Evolutionary conservation across 805 yeast species (phyloP), one percentile per base, ranked within the genome.

Genomic region (Pichia gijzeniarum): DNA sequence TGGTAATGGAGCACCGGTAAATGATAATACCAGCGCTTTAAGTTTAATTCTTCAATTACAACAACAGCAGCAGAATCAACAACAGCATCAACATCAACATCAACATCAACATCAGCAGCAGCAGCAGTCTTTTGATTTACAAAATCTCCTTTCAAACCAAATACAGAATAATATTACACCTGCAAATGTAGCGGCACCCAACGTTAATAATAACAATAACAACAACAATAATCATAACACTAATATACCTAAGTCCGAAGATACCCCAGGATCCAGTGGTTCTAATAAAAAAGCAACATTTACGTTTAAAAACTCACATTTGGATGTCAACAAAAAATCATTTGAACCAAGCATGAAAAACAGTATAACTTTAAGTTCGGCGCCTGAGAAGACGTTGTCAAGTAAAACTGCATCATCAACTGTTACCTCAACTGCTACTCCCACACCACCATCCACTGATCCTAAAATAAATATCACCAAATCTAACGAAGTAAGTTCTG

Each of bases 241-340:
- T 13, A 33, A 32, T n/a, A 19, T 31, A 25, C 9, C 28, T 25
- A 25, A 25, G 28, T 25, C 28, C 10, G 28, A 25, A 7, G 28
- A 7, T 14, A 14, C 14, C 14, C 2, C n/a, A 12, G 7, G 4
- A n/a, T 3, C 35, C 3, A 13, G 1, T 30, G 16, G 10, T 19
- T n/a, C 7, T 22, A 21, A 14, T 19, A 32, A 38, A 16, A 36
- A 34, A 25, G 28, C 9, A 16, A 33, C 42, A 10, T 32, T 46
- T 5, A 46, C 48, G 3, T 46, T 46, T 16, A 46, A 41, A 25
- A 46, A 46, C 20, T 46, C 48, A 9, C 40, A 40, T 38, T 20
- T 46, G n/a, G 48, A 46, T 46, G 27, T 46, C 2, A 46, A 34
- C 6, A 46, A 38, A 12, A 6, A 22, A 5, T 31, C 38, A 8